Evolutionary conservation across 192 early-diverging fungal genomes (phyloP).

Genomic region (Backusella mclennaniae): DNA sequence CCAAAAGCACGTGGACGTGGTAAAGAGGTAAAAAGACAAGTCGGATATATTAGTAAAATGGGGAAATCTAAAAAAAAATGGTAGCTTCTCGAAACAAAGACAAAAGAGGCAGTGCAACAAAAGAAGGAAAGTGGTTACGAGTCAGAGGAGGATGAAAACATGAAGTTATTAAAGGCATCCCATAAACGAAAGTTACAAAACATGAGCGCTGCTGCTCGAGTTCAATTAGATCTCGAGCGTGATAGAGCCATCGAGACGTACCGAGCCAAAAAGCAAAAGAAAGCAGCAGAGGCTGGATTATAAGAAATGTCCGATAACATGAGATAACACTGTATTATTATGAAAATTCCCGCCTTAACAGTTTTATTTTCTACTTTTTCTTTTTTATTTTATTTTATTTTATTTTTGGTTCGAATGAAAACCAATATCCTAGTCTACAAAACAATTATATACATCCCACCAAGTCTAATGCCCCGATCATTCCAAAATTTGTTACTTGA

Average conservation of each 20-base stretch:
- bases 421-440: not conserved
- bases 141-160: constrained; percentile 37
- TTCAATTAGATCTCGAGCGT: constrained; percentile 51
- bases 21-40: constrained; percentile 41
- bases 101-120: not conserved
- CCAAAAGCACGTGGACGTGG: constrained; percentile 47
- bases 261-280: constrained; percentile 50
- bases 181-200: constrained; percentile 37
- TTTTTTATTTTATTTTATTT: too few species aligned
- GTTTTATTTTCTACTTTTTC: not conserved
- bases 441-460: not conserved
- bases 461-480: not conserved
- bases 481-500: not conserved
- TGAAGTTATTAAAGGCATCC: constrained; percentile 41
- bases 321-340: not conserved
- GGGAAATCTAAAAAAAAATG: not conserved
- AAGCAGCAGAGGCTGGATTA: constrained; percentile 23
- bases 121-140: constrained; percentile 32
- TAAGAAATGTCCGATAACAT: constrained; percentile 4
- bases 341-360: not conserved
- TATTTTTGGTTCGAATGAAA: not conserved
- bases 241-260: constrained; percentile 49
- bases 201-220: constrained; percentile 45
- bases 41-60: constrained; percentile 25
- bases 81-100: not conserved